Evolutionary conservation across 2,329 filamentous ascomycete genomes (phyloP).

Genomic region (Trichoderma polysporum): DNA sequence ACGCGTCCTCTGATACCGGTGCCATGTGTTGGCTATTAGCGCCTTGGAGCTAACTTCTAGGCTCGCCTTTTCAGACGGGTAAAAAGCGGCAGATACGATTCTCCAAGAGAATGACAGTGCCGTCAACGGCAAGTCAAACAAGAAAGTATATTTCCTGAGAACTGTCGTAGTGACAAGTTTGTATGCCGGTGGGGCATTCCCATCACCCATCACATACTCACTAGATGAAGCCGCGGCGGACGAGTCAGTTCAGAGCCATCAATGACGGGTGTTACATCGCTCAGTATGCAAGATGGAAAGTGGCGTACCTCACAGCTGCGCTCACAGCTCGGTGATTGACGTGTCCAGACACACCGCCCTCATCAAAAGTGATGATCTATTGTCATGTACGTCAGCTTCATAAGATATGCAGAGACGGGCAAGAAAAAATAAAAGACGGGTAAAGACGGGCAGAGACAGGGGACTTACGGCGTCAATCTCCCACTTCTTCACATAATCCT

Average conservation of each 20-base stretch:
- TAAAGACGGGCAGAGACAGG: background rate
- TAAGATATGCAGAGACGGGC: background rate
- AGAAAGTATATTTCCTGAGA: conserved; percentile 40
- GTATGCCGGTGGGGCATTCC: conserved; percentile 36
- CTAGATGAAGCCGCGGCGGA: conserved; percentile 22
- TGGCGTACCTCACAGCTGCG: conserved; percentile 38
- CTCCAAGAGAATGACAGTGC: conserved; percentile 36
- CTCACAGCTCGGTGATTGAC: conserved; percentile 43
- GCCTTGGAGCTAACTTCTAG: conserved; percentile 29
- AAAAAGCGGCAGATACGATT: conserved; percentile 25
- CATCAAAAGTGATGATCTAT: conserved; percentile 42
- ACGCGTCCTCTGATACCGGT: conserved; percentile 37
- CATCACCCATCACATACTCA: conserved; percentile 31
- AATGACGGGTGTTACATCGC: background rate
- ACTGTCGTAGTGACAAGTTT: conserved; percentile 38
- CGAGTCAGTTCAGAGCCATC: background rate
- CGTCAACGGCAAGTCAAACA: conserved; percentile 39
- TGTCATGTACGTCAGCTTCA: conserved; percentile 1
- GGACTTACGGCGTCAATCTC: conserved; percentile 32
- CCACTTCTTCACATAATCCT: conserved; percentile 38
- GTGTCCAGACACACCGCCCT: conserved; percentile 41
- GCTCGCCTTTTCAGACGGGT: conserved; percentile 22
- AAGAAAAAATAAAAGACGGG: background rate
- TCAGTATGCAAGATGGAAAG: background rate
- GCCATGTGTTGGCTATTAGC: conserved; percentile 39